These are phyloP conservation scores for Tetrahymena borealis DNA, from an alignment of 73 alveolate species.

Conservation along the genomic window DNA sequence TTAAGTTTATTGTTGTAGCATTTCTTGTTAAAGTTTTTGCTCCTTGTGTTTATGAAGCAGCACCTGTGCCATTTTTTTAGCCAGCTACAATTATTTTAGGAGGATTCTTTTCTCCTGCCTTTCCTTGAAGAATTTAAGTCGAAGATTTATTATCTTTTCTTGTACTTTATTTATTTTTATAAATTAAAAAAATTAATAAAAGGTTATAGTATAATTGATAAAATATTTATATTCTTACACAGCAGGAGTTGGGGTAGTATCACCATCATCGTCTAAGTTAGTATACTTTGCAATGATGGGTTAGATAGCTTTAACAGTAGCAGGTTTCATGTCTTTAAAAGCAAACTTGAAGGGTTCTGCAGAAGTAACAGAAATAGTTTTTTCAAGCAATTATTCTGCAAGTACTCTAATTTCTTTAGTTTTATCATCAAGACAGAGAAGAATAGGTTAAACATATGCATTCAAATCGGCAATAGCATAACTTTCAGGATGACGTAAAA, in stretches of 20 bases:
- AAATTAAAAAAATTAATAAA: not conserved
- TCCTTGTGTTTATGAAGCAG: not conserved
- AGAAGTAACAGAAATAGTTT: conserved; percentile 7
- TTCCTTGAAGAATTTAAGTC: not conserved
- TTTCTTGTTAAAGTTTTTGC: not conserved
- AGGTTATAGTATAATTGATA: not conserved
- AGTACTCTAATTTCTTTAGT: conserved; percentile 16
- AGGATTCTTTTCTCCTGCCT: not conserved
- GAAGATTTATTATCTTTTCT: not conserved
- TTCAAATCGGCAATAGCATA: conserved; percentile 9
- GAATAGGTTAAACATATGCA: conserved; percentile 15
- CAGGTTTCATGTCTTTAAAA: conserved; percentile 33
- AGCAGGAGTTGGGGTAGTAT: not conserved
- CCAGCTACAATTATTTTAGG: not conserved
- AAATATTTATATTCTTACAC: not conserved
- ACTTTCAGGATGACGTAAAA: conserved; percentile 13
- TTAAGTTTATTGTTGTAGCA: not conserved
- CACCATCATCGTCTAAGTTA: not conserved
- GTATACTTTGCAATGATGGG: conserved; percentile 10
- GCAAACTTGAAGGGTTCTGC: conserved; percentile 24
- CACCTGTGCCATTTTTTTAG: not conserved
- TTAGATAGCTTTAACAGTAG: conserved; percentile 19
- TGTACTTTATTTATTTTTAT: not conserved
- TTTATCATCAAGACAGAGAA: conserved; percentile 31
- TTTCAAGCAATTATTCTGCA: conserved; percentile 34